Evolutionary conservation across 2,329 filamentous ascomycete species (phyloP), one percentile per base, ranked within the genome.

Genomic region (Fusarium keratoplasticum): DNA sequence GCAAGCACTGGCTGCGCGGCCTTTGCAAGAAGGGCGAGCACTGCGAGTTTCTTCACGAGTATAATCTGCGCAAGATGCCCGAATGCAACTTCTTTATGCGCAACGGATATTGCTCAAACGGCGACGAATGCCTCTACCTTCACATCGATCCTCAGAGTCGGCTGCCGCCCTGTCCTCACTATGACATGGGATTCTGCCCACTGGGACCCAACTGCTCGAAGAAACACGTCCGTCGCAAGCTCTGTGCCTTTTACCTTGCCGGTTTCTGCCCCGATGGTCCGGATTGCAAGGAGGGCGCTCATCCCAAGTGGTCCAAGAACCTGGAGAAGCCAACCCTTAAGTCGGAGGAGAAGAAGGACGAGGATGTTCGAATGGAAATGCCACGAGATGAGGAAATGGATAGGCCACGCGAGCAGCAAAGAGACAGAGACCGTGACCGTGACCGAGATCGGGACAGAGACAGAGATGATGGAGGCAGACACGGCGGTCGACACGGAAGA

Each of bases 31-130:
- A 98, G 85, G 96, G 96, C 79, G 93, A 98, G 81, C 91, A 92
- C 76, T 99, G 96, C 91, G 96, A 99, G 86, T 99, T 98, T 80
- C 88, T 98, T 58, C 96, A 99, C 88, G 96, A 98, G 85, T 99
- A 98, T 87, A 98, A 99, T 85, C 89, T 99, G 77, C 92, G 96
- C 73, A 95, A 96, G 83, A 98, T 98, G 95, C 95, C 96, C 72
- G 96, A 98, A 86, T 99, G 96, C 86, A 97, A 97, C 80, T 97
- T 98, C 84, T 98, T 96, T 84, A 92, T 95, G 67, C 90, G 95
- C 70, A 97, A 96, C 81, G 95, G 95, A 65, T 98, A 97, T 82
- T 99, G 96, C 85, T 94, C 94, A 73, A 98, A 98, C 84, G 96
- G 96, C 76, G 96, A 98, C 83, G 96, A 99, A 84, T 99, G 96